Evolutionary conservation across 805 yeast species (phyloP).

Genomic region (Candida michaelii): DNA sequence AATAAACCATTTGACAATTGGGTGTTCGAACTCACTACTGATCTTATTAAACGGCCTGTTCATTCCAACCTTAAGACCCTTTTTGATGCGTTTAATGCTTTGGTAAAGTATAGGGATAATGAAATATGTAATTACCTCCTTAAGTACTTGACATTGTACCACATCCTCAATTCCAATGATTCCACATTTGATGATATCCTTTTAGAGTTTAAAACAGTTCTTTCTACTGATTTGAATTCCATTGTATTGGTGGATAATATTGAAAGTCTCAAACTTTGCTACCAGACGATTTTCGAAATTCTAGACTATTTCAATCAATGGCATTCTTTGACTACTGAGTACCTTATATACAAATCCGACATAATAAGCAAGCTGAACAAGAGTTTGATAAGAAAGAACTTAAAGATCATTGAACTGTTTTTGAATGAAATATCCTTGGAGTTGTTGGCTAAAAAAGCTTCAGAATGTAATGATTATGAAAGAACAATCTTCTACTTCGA

Average conservation of each 20-base stretch:
- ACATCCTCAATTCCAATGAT: constrained; percentile 38
- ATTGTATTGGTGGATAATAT: constrained; percentile 48
- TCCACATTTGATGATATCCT: constrained; percentile 46
- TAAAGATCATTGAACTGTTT: constrained; percentile 43
- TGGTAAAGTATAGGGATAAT: constrained; percentile 69
- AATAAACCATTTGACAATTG: constrained; percentile 63
- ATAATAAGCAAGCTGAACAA: constrained; percentile 3
- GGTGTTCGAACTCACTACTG: constrained; percentile 69
- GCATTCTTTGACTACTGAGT: constrained; percentile 45
- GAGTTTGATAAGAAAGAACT: constrained; percentile 18
- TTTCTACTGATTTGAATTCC: constrained; percentile 38
- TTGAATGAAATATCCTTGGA: constrained; percentile 61
- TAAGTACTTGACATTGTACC: constrained; percentile 72
- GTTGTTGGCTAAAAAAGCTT: constrained; percentile 71
- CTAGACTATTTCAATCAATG: constrained; percentile 84
- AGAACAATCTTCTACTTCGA: constrained; percentile 85
- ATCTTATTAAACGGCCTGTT: constrained; percentile 52
- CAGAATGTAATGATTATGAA: constrained; percentile 83
- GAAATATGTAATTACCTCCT: constrained; percentile 67
- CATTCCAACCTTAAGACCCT: constrained; percentile 33
- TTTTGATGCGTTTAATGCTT: constrained; percentile 60
- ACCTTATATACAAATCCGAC: constrained; percentile 14
- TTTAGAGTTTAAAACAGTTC: constrained; percentile 59
- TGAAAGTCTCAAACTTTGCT: constrained; percentile 64
- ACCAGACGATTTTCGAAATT: constrained; percentile 71